Evolutionary conservation across 2,329 filamentous ascomycete genomes (phyloP), one percentile per base, ranked within the genome.

Genomic region (Dendryphion nanum): DNA sequence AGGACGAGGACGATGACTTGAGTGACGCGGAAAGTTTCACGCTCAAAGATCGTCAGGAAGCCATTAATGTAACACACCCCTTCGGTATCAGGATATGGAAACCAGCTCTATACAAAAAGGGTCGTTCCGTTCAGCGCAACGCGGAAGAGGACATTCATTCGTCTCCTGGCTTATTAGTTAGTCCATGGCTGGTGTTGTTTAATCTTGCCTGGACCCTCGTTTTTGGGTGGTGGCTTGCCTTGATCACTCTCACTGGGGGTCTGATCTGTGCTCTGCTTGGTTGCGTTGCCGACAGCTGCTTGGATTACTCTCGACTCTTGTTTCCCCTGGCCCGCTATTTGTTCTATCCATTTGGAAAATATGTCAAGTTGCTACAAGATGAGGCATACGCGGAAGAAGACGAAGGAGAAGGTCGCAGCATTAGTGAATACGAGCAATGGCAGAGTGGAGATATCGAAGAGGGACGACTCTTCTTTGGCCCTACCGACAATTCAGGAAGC

Each of bases 1-100:
- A 78, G 29, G 81, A 85, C 7, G 85, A 86, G 15, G 83, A 86
- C 20, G 82, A 72, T 41, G 82, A 86, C 42, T 59, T 90, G 35
- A 96, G 91, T 64, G 93, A 97, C 54, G 86, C 93, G 1, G 93
- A 96, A 69, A 97, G 91, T 71, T 98, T 98, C 64, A 98, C 93
- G 0, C 78, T 98, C 54, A 95, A 94, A 66, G 93, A 98, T 66
- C 82, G 93, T 39, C 93, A 98, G 68, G 83, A 95, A 63, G 93
- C 93, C 49, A 98, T 98, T 74, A 98, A 98, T 69, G 85, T 95
- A 65, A 98, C 93, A 1, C 93, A 98, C 74, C 93, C 93, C 1
- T 98, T 98, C 57, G 93, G 93, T 74, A 97, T 98, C 62, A 83
- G 94, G 63, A 88, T 98, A 47, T 98, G 93, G 93, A 98, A 98